These are phyloP conservation scores for Hypomontagnella submonticulosa DNA, from an alignment of 495 filamentous ascomycete species.

Conservation along the genomic window DNA sequence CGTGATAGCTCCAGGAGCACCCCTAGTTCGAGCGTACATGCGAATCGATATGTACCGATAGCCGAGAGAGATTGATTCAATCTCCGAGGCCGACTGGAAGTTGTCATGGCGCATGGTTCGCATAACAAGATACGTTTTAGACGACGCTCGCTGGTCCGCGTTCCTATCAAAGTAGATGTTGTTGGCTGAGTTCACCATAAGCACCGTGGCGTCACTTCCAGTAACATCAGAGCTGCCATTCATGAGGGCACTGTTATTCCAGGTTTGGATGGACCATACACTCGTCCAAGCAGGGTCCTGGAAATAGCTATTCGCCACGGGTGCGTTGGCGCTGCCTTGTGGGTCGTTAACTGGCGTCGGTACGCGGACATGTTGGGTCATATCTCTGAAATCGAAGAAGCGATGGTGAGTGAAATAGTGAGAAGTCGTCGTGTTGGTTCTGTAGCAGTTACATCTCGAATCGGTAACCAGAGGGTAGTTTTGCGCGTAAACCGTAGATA, in stretches of 20 bases:
- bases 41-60: constrained; percentile 71
- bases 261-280: constrained; percentile 71
- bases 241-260: constrained; percentile 59
- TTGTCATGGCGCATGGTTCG: constrained; percentile 65
- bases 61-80: constrained; percentile 64
- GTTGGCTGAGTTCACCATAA: constrained; percentile 71
- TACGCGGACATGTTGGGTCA: constrained; percentile 52
- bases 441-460: constrained; percentile 60
- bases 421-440: constrained; percentile 55
- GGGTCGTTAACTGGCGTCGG: constrained; percentile 51
- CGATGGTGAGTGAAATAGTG: constrained; percentile 73
- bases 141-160: constrained; percentile 44
- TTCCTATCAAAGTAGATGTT: constrained; percentile 71
- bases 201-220: constrained; percentile 56
- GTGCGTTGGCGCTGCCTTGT: constrained; percentile 44
- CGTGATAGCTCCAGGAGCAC: constrained; percentile 68
- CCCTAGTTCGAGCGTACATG: constrained; percentile 65
- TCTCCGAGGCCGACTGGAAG: constrained; percentile 73
- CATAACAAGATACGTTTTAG: constrained; percentile 68
- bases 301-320: constrained; percentile 54
- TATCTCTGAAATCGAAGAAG: constrained; percentile 74
- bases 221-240: constrained; percentile 45
- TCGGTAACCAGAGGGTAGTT: constrained; percentile 56
- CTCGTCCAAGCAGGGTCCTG: constrained; percentile 51
- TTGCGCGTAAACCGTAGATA: constrained; percentile 26